Evolutionary conservation across 352 stramenopile genomes (phyloP).

Genomic region (Plasmopara halstedii): DNA sequence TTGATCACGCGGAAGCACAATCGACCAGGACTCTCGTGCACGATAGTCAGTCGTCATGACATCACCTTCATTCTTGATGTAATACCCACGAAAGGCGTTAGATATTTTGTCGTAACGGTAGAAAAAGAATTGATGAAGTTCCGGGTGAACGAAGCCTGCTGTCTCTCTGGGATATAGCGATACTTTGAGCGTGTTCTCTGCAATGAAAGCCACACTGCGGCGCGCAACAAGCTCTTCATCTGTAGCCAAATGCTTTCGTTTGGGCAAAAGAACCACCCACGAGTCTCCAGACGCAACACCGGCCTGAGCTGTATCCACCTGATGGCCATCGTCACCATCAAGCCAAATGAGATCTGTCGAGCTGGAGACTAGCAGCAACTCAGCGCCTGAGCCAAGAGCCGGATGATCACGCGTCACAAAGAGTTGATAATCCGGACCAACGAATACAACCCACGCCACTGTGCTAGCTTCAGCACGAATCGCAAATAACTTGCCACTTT

Average conservation of each 20-base stretch:
- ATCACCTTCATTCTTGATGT: conserved; percentile 30
- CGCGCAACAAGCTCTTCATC: conserved; percentile 48
- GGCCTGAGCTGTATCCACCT: conserved; percentile 31
- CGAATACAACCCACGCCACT: conserved; percentile 61
- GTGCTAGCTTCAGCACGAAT: conserved; percentile 69
- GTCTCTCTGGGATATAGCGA: conserved; percentile 47
- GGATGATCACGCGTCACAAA: conserved; percentile 76
- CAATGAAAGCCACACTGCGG: conserved; percentile 54
- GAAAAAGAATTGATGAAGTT: conserved; percentile 74
- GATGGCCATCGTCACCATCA: conserved; percentile 53
- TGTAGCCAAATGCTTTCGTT: conserved; percentile 55
- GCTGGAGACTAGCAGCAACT: conserved; percentile 63
- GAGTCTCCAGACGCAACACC: conserved; percentile 12
- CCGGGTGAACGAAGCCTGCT: conserved; percentile 33
- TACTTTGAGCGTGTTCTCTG: conserved; percentile 39
- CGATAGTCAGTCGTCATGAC: conserved; percentile 20
- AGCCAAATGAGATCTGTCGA: conserved; percentile 57
- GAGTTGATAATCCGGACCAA: conserved; percentile 61
- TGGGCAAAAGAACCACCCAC: conserved; percentile 68
- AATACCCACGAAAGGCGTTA: conserved; percentile 50
- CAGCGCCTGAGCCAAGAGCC: conserved; percentile 55
- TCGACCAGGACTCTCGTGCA: conserved; percentile 54
- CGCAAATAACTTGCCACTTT: conserved; percentile 74
- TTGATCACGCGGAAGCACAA: conserved; percentile 58
- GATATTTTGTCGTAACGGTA: conserved; percentile 50